phyloP scores from a whole-genome alignment of 192 early-diverging fungal species.

The Pilaira anomala region DNA sequence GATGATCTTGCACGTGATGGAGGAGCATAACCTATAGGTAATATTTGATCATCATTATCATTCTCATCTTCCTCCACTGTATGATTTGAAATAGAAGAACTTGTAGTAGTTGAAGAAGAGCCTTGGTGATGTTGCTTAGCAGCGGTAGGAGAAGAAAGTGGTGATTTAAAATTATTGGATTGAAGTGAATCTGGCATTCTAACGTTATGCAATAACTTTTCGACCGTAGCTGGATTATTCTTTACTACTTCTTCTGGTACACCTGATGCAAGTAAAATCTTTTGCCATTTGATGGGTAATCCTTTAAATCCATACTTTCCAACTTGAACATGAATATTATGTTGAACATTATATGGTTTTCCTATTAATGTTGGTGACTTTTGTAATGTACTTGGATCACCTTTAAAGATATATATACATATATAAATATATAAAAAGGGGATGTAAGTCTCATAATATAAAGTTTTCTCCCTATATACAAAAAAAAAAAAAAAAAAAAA shows the following conservation, averaged over 20 bases:
- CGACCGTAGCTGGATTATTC: constrained; percentile 43
- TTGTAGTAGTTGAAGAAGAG: background rate
- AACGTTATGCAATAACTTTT: constrained; percentile 44
- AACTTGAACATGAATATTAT: constrained; percentile 51
- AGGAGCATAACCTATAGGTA: constrained; percentile 35
- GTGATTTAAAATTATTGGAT: constrained; percentile 28
- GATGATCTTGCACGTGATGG: constrained; percentile 33
- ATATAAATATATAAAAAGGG: background rate
- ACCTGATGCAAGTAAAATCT: constrained; percentile 39
- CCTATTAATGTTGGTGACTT: constrained; percentile 37
- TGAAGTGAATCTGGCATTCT: constrained; percentile 43
- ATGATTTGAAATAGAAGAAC: constrained; percentile 5
- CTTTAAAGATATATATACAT: background rate
- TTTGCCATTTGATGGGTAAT: constrained; percentile 47
- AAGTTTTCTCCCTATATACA: no score
- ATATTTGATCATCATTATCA: background rate
- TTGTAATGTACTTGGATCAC: constrained; percentile 18
- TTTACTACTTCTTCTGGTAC: constrained; percentile 47
- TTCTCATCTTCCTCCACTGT: background rate
- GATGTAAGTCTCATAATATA: background rate
- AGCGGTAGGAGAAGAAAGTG: constrained; percentile 7
- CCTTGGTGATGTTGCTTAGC: background rate
- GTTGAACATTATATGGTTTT: constrained; percentile 51
- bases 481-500: background rate
- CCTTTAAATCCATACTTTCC: constrained; percentile 41